Base-by-base conservation (phyloP, 2,329 filamentous ascomycete species). In the Tolypocladium tropicale region DNA sequence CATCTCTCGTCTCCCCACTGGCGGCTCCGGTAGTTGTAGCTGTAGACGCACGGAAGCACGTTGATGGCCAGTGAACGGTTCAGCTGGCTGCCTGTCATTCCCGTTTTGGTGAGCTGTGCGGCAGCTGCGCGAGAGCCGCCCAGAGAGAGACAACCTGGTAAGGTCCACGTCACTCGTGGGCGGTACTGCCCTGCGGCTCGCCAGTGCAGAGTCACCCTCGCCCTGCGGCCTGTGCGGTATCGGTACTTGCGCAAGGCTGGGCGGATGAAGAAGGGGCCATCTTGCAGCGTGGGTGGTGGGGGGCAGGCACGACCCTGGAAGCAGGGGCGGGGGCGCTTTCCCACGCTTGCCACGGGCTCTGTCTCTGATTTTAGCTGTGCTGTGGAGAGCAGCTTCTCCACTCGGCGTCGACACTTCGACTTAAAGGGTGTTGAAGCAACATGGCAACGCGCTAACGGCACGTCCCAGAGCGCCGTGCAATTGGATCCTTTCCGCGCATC, bases 41-140 rank as follows among this genome's bases (percentile, higher is more conserved):
- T n/a, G n/a, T n/a, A n/a, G n/a, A n/a, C 30, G 41, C 51, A 11
- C 23, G 30, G 25, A 18, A 32, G 21, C 21, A 21, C 23, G 39
- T 23, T 23, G 11, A 43, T n/a, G 9, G n/a, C 6, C 9, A 4
- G 9, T 43, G n/a, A 3, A 11, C 10, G 21, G 21, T 37, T 54
- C 53, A 54, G 53, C 53, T 49, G 39, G 41, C 39, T 54, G 53
- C 41, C 37, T 54, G 53, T 37, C 41, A 21, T 54, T 49, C 30
- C 53, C 32, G n/a, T 48, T 49, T 36, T 36, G 41, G 53, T 28
- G n/a, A 49, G 41, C 53, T 30, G 21, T 36, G 41, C 41, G 53
- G 53, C 21, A 32, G 28, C 16, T 23, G 7, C 4, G 16, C n/a
- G 33, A 23, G 33, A 39, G 4, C 12, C 11, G 9, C 16, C 14